A percentile compares a stretch with the other conserved stretches of the same genome.
phyloP scores from a whole-genome alignment of 1,284 basidiomycete species.

The Cryptococcus floricola region DNA sequence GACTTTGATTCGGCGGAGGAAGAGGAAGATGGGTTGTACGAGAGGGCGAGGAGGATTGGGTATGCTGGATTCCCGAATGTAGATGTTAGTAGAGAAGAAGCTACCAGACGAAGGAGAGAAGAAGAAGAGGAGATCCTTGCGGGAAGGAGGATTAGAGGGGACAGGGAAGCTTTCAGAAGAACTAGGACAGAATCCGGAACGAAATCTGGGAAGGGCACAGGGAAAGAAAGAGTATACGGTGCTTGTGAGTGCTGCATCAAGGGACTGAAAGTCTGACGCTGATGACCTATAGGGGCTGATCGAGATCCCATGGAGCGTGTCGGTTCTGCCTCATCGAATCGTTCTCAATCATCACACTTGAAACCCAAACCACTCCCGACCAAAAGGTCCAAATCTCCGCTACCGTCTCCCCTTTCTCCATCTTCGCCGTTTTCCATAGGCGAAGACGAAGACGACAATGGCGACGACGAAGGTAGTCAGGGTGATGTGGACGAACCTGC shows the following conservation, averaged over 20 bases:
- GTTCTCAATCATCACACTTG: not conserved
- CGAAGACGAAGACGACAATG: slow-evolving; percentile 40
- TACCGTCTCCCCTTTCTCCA: slow-evolving; percentile 5
- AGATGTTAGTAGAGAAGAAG: slow-evolving; percentile 63
- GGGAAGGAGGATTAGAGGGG: slow-evolving; percentile 61
- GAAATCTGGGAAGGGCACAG: slow-evolving; percentile 20
- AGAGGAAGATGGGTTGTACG: slow-evolving; percentile 58
- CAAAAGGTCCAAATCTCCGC: not conserved
- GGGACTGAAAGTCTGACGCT: slow-evolving; percentile 4
- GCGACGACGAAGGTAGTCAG: slow-evolving; percentile 13
- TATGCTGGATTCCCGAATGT: slow-evolving; percentile 89
- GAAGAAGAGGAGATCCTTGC: slow-evolving; percentile 48
- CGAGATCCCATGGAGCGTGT: slow-evolving; percentile 6
- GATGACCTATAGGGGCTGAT: slow-evolving; percentile 26
- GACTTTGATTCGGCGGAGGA: slow-evolving; percentile 45
- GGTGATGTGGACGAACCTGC: slow-evolving; percentile 47
- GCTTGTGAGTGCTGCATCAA: slow-evolving; percentile 34
- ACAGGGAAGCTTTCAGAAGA: not conserved
- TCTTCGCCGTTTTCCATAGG: slow-evolving; percentile 25
- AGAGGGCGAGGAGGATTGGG: slow-evolving; percentile 70
- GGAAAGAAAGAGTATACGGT: slow-evolving; percentile 37
- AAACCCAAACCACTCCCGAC: not conserved
- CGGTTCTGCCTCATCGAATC: too few species aligned
- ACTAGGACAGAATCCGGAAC: not conserved
- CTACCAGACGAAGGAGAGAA: slow-evolving; percentile 31